Conservation (phyloP, 2,329 filamentous ascomycete species). For the Calonectria multiphialidica region DNA sequence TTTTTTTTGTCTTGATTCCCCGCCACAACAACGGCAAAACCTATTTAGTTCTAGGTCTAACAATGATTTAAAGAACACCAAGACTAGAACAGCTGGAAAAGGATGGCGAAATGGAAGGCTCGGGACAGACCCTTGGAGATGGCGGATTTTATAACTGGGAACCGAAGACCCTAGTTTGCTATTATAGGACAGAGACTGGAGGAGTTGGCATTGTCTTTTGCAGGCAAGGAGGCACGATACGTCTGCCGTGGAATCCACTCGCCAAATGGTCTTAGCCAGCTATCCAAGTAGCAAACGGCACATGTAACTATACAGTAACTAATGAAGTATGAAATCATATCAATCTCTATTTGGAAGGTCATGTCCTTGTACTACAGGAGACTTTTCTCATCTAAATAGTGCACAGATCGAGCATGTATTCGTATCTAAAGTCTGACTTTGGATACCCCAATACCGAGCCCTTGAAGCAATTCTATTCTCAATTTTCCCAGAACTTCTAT, state of each 20-base stretch:
- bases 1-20: no score
- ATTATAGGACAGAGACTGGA: constrained; percentile 22
- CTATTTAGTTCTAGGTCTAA: not conserved
- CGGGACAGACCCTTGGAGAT: not conserved
- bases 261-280: constrained; percentile 24
- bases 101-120: constrained; percentile 24
- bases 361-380: no score
- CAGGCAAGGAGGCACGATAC: constrained; percentile 25
- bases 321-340: not conserved
- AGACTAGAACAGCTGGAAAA: constrained; percentile 23
- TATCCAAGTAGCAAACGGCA: no score
- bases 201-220: constrained; percentile 12
- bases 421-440: no score
- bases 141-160: constrained; percentile 26
- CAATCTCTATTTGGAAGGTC: not conserved
- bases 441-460: not conserved
- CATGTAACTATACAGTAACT: no score
- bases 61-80: not conserved
- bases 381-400: no score
- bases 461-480: not conserved
- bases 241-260: constrained; percentile 26
- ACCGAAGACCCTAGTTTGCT: constrained; percentile 20
- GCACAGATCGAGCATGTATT: no score
- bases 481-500: not conserved
- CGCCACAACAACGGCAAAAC: not conserved